Base-by-base conservation (phyloP, 2,329 filamentous ascomycete species). In the Lasiodiplodia gonubiensis region DNA sequence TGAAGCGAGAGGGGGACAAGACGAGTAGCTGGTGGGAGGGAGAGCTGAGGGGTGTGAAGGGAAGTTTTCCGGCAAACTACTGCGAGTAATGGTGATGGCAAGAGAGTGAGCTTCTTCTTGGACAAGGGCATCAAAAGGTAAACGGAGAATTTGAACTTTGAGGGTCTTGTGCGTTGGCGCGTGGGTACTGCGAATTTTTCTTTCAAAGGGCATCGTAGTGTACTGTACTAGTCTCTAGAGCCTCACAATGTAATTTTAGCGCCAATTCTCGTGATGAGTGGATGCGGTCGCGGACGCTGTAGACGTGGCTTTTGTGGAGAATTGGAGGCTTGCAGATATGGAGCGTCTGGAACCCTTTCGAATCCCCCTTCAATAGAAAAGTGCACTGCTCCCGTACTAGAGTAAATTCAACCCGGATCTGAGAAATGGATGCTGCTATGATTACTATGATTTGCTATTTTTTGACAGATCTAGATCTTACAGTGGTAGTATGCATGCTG, bases 1-100 rank as follows among this genome's bases (percentile, higher is more conserved):
- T 93, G 37, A 92, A 92, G 81, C 92, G 90, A 81, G 95, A 92
- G 2, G 86, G 88, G 7, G 93, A 89, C 69, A 90, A 46, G 10
- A n/a, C 88, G 25, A 92, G 95, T 75, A 96, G 92, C 92, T 96
- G 92, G 92, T 94, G 91, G 91, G 87, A 92, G 69, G 92, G 92
- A 14, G 92, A 95, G 77, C 70, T 94, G 16, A 82, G 83, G 49
- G 92, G 92, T 0, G 77, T 82, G 30, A 86, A 84, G 74, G 92
- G 92, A 3, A 89, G 83, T 71, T 96, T 96, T 75, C 92, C 92
- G 0, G 92, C 92, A 7, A 96, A 96, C 78, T 96, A 96, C 79
- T 92, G 90, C 74, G 85, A 49, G 54, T n/a, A 48, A 35, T 54
- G 27, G 25, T n/a, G 52, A 23, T 7, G 16, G 27, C 14, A 21